These are phyloP conservation scores for Corymbia citriodora DNA, from an alignment of 441 rosid genomes.

Conservation along the genomic window DNA sequence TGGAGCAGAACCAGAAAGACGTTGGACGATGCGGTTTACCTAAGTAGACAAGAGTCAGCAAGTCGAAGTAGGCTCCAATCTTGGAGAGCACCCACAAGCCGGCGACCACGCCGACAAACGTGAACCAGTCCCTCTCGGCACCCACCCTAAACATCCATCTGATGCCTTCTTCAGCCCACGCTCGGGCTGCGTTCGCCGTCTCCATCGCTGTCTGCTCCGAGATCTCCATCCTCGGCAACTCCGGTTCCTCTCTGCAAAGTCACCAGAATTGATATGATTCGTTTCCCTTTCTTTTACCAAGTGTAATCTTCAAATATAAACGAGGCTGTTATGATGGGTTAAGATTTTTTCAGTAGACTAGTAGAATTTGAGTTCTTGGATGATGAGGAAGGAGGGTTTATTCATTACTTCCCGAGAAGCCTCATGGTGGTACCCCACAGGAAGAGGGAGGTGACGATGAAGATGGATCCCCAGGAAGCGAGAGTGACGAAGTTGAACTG, in stretches of 20 bases:
- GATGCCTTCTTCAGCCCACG: slow-evolving; percentile 21
- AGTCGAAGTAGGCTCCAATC: slow-evolving; percentile 32
- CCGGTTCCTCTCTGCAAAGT: slow-evolving; percentile 34
- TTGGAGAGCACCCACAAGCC: slow-evolving; percentile 34
- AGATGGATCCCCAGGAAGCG: slow-evolving; percentile 41
- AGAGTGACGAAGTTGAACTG: slow-evolving; percentile 41
- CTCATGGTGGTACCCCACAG: slow-evolving; percentile 49
- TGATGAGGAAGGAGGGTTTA: not conserved
- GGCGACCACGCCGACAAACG: slow-evolving; percentile 24
- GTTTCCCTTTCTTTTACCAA: not conserved
- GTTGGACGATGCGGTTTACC: slow-evolving; percentile 14
- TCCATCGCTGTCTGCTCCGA: slow-evolving; percentile 28
- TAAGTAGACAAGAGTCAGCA: slow-evolving; percentile 35
- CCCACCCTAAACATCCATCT: slow-evolving; percentile 42
- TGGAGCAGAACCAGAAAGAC: not conserved
- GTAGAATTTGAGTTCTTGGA: not conserved
- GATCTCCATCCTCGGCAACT: slow-evolving; percentile 29
- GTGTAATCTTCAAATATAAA: not conserved
- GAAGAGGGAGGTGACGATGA: slow-evolving; percentile 30
- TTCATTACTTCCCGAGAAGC: slow-evolving; percentile 52
- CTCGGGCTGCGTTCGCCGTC: slow-evolving; percentile 16
- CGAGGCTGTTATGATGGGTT: not conserved
- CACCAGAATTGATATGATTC: not conserved
- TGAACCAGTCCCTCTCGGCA: slow-evolving; percentile 42
- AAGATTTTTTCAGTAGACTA: not conserved